phyloP scores from a whole-genome alignment of 2,329 filamentous ascomycete genomes.

The Arachnomyces sp. region DNA sequence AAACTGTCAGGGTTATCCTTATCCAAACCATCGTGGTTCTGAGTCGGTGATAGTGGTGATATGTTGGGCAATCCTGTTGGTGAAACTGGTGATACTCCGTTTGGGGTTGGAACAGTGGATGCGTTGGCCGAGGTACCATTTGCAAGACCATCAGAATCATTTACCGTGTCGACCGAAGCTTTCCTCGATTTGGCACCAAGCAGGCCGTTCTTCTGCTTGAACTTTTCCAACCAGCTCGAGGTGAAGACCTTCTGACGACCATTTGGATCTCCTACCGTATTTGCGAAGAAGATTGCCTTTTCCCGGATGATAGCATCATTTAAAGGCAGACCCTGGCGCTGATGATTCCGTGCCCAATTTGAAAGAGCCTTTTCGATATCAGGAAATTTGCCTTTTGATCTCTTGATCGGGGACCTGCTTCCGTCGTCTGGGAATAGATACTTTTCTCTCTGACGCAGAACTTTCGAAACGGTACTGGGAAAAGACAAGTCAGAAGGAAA shows the following conservation, averaged over 20 bases:
- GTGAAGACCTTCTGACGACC: constrained; percentile 64
- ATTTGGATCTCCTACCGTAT: constrained; percentile 63
- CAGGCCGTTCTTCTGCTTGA: constrained; percentile 79
- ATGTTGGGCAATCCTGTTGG: constrained; percentile 58
- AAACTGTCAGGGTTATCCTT: constrained; percentile 51
- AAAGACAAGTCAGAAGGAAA: constrained; percentile 4
- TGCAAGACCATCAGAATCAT: constrained; percentile 60
- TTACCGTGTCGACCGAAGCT: constrained; percentile 45
- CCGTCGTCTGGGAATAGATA: constrained; percentile 78
- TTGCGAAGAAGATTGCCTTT: constrained; percentile 74
- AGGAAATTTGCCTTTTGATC: constrained; percentile 73
- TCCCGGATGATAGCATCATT: constrained; percentile 77
- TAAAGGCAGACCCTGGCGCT: constrained; percentile 65
- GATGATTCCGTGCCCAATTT: constrained; percentile 78
- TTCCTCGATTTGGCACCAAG: constrained; percentile 49
- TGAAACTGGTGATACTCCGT: constrained; percentile 64
- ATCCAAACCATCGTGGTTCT: constrained; percentile 63
- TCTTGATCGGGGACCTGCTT: constrained; percentile 71
- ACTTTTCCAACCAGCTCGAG: constrained; percentile 81
- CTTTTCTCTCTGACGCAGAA: constrained; percentile 87
- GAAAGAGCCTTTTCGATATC: constrained; percentile 87
- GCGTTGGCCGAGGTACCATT: constrained; percentile 48
- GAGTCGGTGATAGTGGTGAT: constrained; percentile 62
- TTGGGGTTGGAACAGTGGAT: constrained; percentile 56
- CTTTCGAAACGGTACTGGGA: constrained; percentile 92